phyloP scores from a whole-genome alignment of 2,329 filamentous ascomycete genomes.

The Sporothrix euskadiensis region DNA sequence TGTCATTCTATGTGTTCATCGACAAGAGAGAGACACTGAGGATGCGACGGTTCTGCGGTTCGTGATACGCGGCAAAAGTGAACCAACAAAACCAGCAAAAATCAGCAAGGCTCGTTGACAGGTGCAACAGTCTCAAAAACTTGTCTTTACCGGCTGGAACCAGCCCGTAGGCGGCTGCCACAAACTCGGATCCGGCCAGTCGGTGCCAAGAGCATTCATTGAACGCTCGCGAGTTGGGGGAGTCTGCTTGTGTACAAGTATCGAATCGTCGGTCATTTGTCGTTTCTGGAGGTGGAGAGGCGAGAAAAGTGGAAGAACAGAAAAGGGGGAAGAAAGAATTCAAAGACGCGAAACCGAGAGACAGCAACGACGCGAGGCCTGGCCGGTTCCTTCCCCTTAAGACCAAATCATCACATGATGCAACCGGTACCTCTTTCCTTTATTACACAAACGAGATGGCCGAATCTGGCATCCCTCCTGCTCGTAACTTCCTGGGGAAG shows the following conservation, averaged over 20 bases:
- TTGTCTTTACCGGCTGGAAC: slow-evolving; percentile 1
- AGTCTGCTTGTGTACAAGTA: background rate
- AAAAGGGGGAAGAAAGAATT: background rate
- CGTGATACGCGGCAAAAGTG: slow-evolving; percentile 14
- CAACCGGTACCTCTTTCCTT: background rate
- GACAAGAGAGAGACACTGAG: background rate
- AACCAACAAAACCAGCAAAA: background rate
- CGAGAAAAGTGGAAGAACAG: background rate
- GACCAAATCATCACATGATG: slow-evolving; percentile 5
- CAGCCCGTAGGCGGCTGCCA: background rate
- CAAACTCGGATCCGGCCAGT: slow-evolving; percentile 18
- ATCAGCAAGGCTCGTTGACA: background rate
- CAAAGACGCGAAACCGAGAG: background rate
- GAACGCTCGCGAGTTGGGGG: background rate
- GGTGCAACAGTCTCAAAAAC: slow-evolving; percentile 18
- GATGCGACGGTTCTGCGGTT: slow-evolving; percentile 2
- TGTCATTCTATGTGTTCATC: background rate
- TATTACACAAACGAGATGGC: background rate
- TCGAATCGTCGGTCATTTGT: background rate
- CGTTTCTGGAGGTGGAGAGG: background rate
- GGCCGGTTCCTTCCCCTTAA: slow-evolving; percentile 1
- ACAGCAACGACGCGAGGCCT: background rate
- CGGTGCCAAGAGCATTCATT: background rate
- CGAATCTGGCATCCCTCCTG: background rate
- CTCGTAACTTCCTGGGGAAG: background rate